These are phyloP conservation scores for Ophiostoma triangulosporum DNA, from an alignment of 2,329 filamentous ascomycete species.

Conservation along the genomic window DNA sequence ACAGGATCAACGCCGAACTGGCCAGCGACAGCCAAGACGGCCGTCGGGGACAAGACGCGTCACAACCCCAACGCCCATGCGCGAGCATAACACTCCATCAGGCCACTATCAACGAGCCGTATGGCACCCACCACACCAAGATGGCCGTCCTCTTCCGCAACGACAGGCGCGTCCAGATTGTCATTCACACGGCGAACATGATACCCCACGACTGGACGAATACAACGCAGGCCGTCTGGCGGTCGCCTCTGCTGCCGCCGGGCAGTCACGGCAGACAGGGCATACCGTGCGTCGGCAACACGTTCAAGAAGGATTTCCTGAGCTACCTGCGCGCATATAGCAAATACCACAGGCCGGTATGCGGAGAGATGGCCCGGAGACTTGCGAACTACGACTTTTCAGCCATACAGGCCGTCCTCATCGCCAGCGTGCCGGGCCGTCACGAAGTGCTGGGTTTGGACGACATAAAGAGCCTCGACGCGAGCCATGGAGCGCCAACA, in stretches of 20 bases:
- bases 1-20: background rate
- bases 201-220: slow-evolving; percentile 78
- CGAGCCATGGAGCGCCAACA: slow-evolving; percentile 27
- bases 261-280: slow-evolving; percentile 9
- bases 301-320: slow-evolving; percentile 63
- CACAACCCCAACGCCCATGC: background rate
- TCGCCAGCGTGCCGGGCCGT: slow-evolving; percentile 66
- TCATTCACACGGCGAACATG: slow-evolving; percentile 88
- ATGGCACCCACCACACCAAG: slow-evolving; percentile 76
- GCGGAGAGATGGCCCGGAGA: slow-evolving; percentile 39
- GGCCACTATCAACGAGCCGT: slow-evolving; percentile 70
- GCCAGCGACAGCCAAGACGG: background rate
- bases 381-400: slow-evolving; percentile 57
- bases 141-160: slow-evolving; percentile 75
- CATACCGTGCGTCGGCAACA: slow-evolving; percentile 15
- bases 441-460: slow-evolving; percentile 34
- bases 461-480: background rate
- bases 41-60: background rate
- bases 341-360: slow-evolving; percentile 40
- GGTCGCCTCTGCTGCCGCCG: slow-evolving; percentile 54
- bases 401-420: slow-evolving; percentile 50
- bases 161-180: slow-evolving; percentile 61
- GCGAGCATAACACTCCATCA: slow-evolving; percentile 55
- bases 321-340: slow-evolving; percentile 63
- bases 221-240: slow-evolving; percentile 77